Evolutionary conservation across 805 yeast species (phyloP).

Genomic region (Isabelozyma gotoi): DNA sequence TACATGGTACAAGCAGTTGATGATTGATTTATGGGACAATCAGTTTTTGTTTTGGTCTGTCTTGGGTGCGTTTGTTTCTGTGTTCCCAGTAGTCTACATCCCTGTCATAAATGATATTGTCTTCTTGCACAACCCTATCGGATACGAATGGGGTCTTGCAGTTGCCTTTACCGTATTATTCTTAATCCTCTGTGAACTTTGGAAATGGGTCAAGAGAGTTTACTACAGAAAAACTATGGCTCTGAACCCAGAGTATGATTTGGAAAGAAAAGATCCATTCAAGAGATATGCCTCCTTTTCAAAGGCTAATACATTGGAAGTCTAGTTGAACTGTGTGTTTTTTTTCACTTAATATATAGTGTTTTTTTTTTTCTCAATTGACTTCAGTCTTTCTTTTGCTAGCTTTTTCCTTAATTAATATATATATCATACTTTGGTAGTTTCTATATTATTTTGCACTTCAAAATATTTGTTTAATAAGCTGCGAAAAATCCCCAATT

Average conservation of each 20-base stretch:
- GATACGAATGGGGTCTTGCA: conserved; percentile 80
- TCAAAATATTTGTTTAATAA: no score
- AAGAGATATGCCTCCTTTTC: conserved; percentile 61
- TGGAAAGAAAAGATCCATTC: conserved; percentile 63
- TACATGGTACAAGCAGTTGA: conserved; percentile 58
- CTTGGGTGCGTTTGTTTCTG: conserved; percentile 62
- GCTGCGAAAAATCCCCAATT: no score
- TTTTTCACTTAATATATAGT: not conserved
- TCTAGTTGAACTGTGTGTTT: not conserved
- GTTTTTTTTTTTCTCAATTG: not conserved
- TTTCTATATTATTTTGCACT: no score
- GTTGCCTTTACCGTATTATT: conserved; percentile 59
- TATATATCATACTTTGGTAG: no score
- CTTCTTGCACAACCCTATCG: conserved; percentile 68
- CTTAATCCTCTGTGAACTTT: conserved; percentile 60
- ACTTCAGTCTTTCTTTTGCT: not conserved
- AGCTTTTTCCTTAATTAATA: not conserved
- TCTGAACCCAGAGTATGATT: conserved; percentile 61
- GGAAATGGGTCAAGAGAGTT: conserved; percentile 65
- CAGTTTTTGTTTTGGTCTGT: conserved; percentile 83
- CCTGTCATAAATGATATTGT: conserved; percentile 83
- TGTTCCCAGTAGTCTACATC: conserved; percentile 81
- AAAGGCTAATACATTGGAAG: conserved; percentile 45
- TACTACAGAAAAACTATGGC: conserved; percentile 44
- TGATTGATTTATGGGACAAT: conserved; percentile 68